Evolutionary conservation across 305 asterid species (phyloP), one percentile per base, ranked within the genome.

Genomic region (Fraxinus latifolia): DNA sequence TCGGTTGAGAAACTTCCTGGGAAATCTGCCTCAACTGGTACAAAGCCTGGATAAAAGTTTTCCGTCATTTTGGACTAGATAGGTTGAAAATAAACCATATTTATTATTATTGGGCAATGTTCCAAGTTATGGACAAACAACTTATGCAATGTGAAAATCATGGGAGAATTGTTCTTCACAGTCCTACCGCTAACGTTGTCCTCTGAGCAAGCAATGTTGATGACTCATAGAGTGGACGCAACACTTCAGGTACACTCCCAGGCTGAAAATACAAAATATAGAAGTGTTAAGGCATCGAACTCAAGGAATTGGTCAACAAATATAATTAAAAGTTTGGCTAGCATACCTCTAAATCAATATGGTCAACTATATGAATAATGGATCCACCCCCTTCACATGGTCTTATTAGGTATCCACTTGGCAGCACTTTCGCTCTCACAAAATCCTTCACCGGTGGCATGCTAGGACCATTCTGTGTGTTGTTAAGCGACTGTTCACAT

Each of bases 371-470:
- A 81, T 94, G 99, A 78, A 96, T 93, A 79, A 94, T 90, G 32
- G 99, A 96, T 75, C 98, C 98, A 34, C 99, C 99, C 3, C 99
- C 99, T 85, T 96, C 99, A 74, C 97, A 94, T 5, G 98, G 99
- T 82, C 98, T 89, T 74, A 94, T 91, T 78, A 96, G 87, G 93
- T 96, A 96, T 37, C 99, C 98, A 85, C 99, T 94, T 5, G 99
- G 90, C 65, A 94, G 91, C 93, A 93, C 84, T 80, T 94, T 98
- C 2, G 92, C 98, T 87, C 99, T 84, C 34, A 96, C 96, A 19
- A 94, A 96, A 83, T 89, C 89, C 83, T 87, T 97, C 84, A 91
- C 97, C 0, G 94, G 96, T 21, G 99, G 97, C 97, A 94, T 92
- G 81, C 97, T 91, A 8, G 99, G 99, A 33, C 99, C 99, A 25